phyloP scores from a whole-genome alignment of 306 rosid species.

The Amphicarpaea edgeworthii region DNA sequence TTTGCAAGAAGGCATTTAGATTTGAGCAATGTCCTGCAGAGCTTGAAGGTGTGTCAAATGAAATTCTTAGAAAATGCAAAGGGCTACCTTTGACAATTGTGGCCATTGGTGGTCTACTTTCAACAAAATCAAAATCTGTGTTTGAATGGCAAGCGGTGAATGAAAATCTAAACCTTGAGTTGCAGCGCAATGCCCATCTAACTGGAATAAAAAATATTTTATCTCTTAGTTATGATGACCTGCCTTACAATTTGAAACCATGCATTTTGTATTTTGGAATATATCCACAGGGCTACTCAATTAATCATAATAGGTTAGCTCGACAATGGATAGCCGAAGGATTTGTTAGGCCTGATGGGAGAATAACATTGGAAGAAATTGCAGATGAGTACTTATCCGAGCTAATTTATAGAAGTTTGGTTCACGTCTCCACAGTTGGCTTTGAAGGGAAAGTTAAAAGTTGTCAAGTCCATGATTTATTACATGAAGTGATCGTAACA shows the following conservation, averaged over 20 bases:
- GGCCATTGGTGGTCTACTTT: conserved; percentile 22
- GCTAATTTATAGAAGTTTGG: conserved; percentile 9
- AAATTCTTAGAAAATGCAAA: conserved; percentile 15
- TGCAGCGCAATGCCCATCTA: conserved; percentile 7
- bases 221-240: conserved; percentile 31
- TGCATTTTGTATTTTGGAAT: conserved; percentile 30
- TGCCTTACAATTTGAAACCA: conserved; percentile 8
- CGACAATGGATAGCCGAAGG: conserved; percentile 35
- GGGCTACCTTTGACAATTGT: conserved; percentile 31
- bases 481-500: neutral
- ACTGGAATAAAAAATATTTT: neutral
- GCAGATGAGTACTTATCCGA: neutral
- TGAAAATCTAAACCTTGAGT: neutral
- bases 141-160: neutral
- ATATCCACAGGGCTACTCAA: conserved; percentile 22
- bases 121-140: neutral
- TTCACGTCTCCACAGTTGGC: conserved; percentile 13
- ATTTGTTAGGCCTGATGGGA: neutral
- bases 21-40: too few species aligned
- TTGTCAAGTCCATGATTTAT: conserved; percentile 26
- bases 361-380: neutral
- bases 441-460: conserved; percentile 2
- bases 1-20: too few species aligned
- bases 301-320: neutral
- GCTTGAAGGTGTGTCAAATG: neutral